Base-by-base conservation (phyloP, 148 eudicot genomes). In the Mesembryanthemum crystallinum region DNA sequence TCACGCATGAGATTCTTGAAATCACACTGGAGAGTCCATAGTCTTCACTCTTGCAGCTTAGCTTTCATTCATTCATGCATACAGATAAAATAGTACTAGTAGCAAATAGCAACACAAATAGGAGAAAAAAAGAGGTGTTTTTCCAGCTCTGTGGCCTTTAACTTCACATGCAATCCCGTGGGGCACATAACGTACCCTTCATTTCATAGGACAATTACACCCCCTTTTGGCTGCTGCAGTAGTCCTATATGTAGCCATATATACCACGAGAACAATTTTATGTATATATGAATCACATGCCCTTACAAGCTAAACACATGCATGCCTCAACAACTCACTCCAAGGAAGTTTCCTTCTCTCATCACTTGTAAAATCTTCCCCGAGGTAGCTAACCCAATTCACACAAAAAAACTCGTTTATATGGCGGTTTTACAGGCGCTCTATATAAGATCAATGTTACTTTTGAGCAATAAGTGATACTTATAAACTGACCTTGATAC, bases 111-210 rank as follows among this genome's bases (percentile, higher is more conserved):
- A n/a, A n/a, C n/a, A n/a, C n/a, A n/a, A n/a, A n/a, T n/a, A n/a
- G n/a, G n/a, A n/a, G n/a, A n/a, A n/a, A n/a, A n/a, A n/a, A n/a
- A n/a, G n/a, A n/a, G n/a, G n/a, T n/a, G n/a, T n/a, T n/a, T n/a
- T 35, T 25, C 11, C 64, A 7, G 3, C 3, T 5, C 6, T 10
- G 11, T 2, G 25, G 72, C 21, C 72, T 68, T 47, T 45, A 68
- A 49, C 72, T 45, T 45, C 72, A 45, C 72, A 68, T 68, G 72
- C 72, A 68, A 47, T 47, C 55, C 29, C 72, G 72, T 68, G 72
- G 72, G 72, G 72, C 39, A 2, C 6, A 35, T 35, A 35, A 35
- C 39, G 6, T 35, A 35, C 39, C 39, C 39, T 35, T 35, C 39
- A 3, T 35, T 35, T 6, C 39, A 35, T 3, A 35, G 39, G 39